Evolutionary conservation across 176 grass and related monocot genomes (phyloP).

Genomic region (Bonia amplexicaulis): DNA sequence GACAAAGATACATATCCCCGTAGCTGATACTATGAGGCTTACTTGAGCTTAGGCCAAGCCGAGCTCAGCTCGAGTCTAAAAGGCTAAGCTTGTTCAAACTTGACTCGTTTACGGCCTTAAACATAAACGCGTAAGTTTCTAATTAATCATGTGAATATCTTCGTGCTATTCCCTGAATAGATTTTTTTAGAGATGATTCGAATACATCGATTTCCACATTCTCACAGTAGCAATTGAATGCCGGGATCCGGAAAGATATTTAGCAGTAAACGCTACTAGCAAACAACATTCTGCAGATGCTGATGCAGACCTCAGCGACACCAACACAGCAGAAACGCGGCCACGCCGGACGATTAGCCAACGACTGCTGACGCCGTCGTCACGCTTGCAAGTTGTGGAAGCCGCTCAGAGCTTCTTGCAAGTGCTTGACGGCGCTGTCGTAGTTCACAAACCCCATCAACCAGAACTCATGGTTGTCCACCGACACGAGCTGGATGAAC

Average conservation of each 20-base stretch:
- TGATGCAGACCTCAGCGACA: not conserved
- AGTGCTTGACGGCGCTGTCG: slow-evolving; percentile 53
- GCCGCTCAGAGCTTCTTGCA: slow-evolving; percentile 47
- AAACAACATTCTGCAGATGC: not conserved
- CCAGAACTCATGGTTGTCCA: slow-evolving; percentile 81
- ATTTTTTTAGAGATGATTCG: not conserved
- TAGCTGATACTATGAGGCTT: not conserved
- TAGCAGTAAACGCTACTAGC: not conserved
- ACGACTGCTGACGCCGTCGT: not conserved
- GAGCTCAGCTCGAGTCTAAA: too few species aligned
- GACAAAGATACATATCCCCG: not conserved
- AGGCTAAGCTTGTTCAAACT: too few species aligned
- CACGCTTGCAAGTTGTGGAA: slow-evolving; percentile 28
- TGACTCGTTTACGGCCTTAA: too few species aligned
- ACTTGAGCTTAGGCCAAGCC: too few species aligned
- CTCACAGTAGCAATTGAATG: not conserved
- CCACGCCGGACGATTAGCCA: not conserved
- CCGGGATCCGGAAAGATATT: not conserved
- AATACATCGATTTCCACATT: not conserved
- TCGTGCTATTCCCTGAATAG: not conserved
- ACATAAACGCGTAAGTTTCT: not conserved
- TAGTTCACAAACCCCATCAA: slow-evolving; percentile 81
- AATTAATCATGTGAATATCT: not conserved
- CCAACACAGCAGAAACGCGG: too few species aligned
- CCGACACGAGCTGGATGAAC: slow-evolving; percentile 73